Base-by-base conservation (phyloP, 371 early-diverging fungal genomes). In the Rhizopus arrhizus region DNA sequence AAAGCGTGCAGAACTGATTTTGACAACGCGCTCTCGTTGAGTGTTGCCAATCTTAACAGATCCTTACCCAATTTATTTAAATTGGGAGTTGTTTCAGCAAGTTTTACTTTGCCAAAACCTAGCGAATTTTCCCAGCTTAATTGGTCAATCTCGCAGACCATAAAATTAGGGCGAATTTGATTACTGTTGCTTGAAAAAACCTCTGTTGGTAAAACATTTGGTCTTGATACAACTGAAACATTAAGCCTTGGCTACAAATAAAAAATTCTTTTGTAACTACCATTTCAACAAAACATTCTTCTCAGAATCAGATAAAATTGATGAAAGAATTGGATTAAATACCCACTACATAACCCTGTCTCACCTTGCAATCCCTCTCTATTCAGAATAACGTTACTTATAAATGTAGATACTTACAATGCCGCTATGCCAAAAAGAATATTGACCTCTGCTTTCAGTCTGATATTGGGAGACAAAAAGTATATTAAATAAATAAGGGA, bases 131-230 rank as follows among this genome's bases (percentile, higher is more conserved):
- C 64, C 64, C 61, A 64, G 33, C 50, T 60, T 28, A 58, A 57
- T 58, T 68, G 64, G 31, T 64, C 58, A 34, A 68, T 58, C 41
- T 59, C 22, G 50, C 64, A 68, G 13, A 68, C 53, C n/a, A 61
- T 68, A 32, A 61, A 61, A 51, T 68, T 57, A 55, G 59, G 50
- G 13, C 60, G 64, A 11, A 58, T n/a, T 5, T 61, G 42, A 4
- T 48, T 35, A 35, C 40, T 35, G 12, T 62, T 60, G 33, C 48
- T 56, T 22, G 31, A 56, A 35, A 22, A 38, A 36, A 45, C 58
- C 3, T 60, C 54, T 8, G 56, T 57, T 5, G 68, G 62, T 2
- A 62, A 56, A 43, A 51, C 31, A 43, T 66, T 66, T 4, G 56
- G 35, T 62, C 67, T 66, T 52, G 32, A 53, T 59, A 28, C 53